Conservation (phyloP, 805 yeast genomes). For the Vanderwaltozyma verrucispora region DNA sequence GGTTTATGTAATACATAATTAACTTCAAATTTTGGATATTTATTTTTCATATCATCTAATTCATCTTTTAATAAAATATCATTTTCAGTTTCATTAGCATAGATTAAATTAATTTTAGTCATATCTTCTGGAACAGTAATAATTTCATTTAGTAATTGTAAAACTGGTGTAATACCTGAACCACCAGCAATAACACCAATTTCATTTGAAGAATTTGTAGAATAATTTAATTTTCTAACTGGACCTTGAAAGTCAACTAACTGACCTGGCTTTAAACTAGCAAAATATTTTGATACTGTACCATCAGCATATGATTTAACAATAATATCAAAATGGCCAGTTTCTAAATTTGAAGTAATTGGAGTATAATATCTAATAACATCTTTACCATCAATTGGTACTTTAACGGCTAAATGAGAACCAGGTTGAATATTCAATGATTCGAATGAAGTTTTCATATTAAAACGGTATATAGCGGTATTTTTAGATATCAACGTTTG, state of each 20-base stretch:
- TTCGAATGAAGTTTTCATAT: conserved; percentile 49
- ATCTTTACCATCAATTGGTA: conserved; percentile 29
- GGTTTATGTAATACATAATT: conserved; percentile 50
- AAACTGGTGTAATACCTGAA: conserved; percentile 82
- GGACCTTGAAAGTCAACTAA: conserved; percentile 69
- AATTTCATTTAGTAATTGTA: conserved; percentile 64
- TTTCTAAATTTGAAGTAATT: conserved; percentile 56
- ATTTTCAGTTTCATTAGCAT: conserved; percentile 66
- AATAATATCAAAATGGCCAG: conserved; percentile 66
- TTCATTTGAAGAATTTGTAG: conserved; percentile 48
- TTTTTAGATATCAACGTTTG: conserved; percentile 64
- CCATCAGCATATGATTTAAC: conserved; percentile 72
- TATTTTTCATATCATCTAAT: conserved; percentile 54
- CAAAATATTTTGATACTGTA: conserved; percentile 55
- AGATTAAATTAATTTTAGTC: conserved; percentile 52
- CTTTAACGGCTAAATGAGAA: conserved; percentile 55
- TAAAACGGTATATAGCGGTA: conserved; percentile 64
- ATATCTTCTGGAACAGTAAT: conserved; percentile 59
- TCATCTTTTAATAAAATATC: conserved; percentile 67
- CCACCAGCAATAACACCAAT: conserved; percentile 75
- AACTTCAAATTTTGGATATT: conserved; percentile 53
- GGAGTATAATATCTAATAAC: conserved; percentile 63
- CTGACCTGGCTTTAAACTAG: conserved; percentile 53
- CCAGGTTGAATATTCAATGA: conserved; percentile 62
- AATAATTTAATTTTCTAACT: conserved; percentile 59